These are phyloP conservation scores for Aristolochia californica DNA, from an alignment of 164 flowering plant species.

Conservation along the genomic window DNA sequence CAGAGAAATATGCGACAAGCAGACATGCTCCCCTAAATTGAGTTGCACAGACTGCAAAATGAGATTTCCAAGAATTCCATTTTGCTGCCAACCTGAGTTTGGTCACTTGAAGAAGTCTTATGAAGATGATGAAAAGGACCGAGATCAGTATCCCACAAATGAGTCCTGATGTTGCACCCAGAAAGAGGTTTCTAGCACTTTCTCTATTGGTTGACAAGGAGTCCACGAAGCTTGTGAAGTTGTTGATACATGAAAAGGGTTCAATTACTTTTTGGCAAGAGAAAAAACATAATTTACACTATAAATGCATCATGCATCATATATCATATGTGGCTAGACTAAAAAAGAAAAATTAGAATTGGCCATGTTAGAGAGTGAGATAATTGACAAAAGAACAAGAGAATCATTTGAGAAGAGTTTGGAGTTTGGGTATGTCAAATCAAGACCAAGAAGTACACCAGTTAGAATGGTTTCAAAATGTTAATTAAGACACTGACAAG, in stretches of 20 bases:
- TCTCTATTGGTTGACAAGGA: background rate
- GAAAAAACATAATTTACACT: too few species aligned
- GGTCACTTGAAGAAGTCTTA: slow-evolving; percentile 22
- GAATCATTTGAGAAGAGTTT: too few species aligned
- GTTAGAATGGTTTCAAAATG: background rate
- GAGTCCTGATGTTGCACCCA: slow-evolving; percentile 25
- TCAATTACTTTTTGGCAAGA: too few species aligned
- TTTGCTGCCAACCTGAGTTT: slow-evolving; percentile 14
- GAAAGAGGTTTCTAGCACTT: background rate
- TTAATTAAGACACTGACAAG: background rate
- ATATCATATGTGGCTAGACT: too few species aligned
- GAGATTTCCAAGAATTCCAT: slow-evolving; percentile 3
- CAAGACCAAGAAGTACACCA: too few species aligned
- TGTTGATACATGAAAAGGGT: background rate
- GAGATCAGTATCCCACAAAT: slow-evolving; percentile 43
- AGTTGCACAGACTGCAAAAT: slow-evolving; percentile 3
- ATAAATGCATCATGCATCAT: too few species aligned
- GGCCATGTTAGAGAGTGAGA: too few species aligned
- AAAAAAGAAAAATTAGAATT: too few species aligned
- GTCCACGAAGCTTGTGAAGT: background rate
- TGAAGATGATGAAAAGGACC: slow-evolving; percentile 25
- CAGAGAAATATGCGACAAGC: slow-evolving; percentile 40
- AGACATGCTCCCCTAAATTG: slow-evolving; percentile 33
- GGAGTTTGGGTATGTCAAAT: too few species aligned
- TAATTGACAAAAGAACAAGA: too few species aligned